phyloP scores from a whole-genome alignment of 2,329 filamentous ascomycete species.

The Stagonosporopsis tanaceti region DNA sequence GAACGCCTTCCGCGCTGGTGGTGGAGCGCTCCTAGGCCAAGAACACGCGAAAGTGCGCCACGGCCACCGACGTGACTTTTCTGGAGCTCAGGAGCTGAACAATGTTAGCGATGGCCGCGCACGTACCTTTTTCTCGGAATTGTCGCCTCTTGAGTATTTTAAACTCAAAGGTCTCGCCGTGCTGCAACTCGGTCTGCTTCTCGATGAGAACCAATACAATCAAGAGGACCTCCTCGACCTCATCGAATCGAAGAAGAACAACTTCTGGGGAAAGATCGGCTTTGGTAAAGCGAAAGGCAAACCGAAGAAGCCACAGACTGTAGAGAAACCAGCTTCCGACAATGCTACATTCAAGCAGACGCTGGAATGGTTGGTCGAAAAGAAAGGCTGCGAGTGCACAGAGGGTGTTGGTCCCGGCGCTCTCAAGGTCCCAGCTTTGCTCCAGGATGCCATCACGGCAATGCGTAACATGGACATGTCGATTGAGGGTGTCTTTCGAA shows the following conservation, averaged over 20 bases:
- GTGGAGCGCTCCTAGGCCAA: constrained; percentile 71
- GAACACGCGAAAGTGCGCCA: constrained; percentile 71
- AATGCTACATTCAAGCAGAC: constrained; percentile 94
- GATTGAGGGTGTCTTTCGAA: constrained; percentile 96
- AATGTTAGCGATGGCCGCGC: constrained; percentile 62
- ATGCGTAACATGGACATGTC: constrained; percentile 99
- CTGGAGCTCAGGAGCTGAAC: constrained; percentile 60
- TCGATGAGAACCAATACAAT: constrained; percentile 91
- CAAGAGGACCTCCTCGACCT: constrained; percentile 90
- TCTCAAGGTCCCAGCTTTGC: constrained; percentile 86
- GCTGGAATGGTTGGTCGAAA: constrained; percentile 87
- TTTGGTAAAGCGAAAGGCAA: constrained; percentile 89
- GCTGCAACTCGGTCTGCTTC: constrained; percentile 89
- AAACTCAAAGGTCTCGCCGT: constrained; percentile 96
- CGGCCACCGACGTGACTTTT: constrained; percentile 73
- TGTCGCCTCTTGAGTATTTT: constrained; percentile 95
- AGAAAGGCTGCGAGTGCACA: constrained; percentile 95
- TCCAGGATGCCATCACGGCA: constrained; percentile 92
- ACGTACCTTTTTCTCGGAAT: constrained; percentile 93
- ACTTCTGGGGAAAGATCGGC: constrained; percentile 98
- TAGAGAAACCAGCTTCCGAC: constrained; percentile 48
- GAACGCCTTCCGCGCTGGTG: constrained; percentile 77
- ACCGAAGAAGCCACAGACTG: constrained; percentile 71
- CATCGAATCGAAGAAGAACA: constrained; percentile 91
- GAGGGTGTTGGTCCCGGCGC: constrained; percentile 93